These are phyloP conservation scores for Diaporthe caulivora DNA, from an alignment of 2,329 filamentous ascomycete species.

Conservation along the genomic window DNA sequence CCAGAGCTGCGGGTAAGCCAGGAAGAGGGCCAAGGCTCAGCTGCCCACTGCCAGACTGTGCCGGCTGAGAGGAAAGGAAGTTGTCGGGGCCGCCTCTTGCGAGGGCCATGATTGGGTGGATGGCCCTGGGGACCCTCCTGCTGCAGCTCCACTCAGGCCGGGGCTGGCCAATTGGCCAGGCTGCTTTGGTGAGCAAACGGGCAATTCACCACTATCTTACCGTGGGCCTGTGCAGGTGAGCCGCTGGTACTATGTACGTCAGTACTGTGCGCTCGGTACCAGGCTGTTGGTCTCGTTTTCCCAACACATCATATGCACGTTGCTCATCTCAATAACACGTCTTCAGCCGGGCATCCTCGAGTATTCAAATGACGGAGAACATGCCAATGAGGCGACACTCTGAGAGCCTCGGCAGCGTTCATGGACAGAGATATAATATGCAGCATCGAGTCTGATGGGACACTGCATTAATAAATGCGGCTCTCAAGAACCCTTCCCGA, in stretches of 20 bases:
- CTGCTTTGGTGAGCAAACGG: slow-evolving; percentile 10
- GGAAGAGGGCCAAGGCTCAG: slow-evolving; percentile 14
- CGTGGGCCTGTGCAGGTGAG: background rate
- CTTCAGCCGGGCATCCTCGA: background rate
- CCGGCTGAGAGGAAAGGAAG: slow-evolving; percentile 20
- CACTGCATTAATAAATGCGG: background rate
- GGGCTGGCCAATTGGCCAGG: slow-evolving; percentile 18
- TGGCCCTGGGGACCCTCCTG: background rate
- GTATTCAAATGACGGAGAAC: background rate
- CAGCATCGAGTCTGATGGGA: background rate
- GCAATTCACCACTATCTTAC: slow-evolving; percentile 18
- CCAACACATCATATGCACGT: slow-evolving; percentile 9
- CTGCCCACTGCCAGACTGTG: slow-evolving; percentile 15
- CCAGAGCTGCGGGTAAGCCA: slow-evolving; percentile 25
- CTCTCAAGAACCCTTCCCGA: background rate
- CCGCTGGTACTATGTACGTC: background rate
- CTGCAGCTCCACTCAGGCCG: background rate
- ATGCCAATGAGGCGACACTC: background rate
- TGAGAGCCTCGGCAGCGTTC: background rate
- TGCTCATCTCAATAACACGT: background rate
- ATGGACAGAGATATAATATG: background rate
- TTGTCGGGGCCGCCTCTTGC: slow-evolving; percentile 16
- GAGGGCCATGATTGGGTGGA: slow-evolving; percentile 1
- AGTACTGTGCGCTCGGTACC: background rate
- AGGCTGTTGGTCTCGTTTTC: background rate